phyloP scores from a whole-genome alignment of 306 rosid species.

The Senna tora region DNA sequence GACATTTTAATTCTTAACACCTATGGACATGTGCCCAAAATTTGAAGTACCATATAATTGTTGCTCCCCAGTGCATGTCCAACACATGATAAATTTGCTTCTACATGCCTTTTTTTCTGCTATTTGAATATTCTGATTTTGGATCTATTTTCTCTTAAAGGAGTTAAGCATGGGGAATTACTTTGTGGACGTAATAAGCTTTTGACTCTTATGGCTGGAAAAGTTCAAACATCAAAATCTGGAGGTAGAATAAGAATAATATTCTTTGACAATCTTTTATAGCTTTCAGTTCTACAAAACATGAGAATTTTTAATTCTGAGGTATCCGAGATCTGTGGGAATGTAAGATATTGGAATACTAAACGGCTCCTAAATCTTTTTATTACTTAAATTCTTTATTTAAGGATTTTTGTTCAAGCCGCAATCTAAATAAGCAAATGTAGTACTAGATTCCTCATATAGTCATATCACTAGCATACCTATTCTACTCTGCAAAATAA shows the following conservation, averaged over 20 bases:
- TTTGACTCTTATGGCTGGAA: slow-evolving; percentile 43
- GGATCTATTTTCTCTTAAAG: slow-evolving; percentile 37
- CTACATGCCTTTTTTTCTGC: not conserved
- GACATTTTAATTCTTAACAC: not conserved
- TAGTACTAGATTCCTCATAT: slow-evolving; percentile 10
- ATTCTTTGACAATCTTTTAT: not conserved
- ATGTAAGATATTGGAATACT: not conserved
- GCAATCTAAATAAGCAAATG: not conserved
- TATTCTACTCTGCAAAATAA: slow-evolving; percentile 21
- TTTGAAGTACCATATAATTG: slow-evolving; percentile 6
- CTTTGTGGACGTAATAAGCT: slow-evolving; percentile 51
- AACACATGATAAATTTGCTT: not conserved
- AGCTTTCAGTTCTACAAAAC: not conserved
- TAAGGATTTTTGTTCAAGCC: slow-evolving; percentile 17
- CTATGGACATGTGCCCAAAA: not conserved
- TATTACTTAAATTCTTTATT: not conserved
- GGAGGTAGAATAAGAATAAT: slow-evolving; percentile 35
- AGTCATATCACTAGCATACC: not conserved
- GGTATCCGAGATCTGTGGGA: not conserved
- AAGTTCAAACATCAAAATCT: slow-evolving; percentile 43
- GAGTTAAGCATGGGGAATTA: slow-evolving; percentile 44
- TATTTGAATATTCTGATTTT: slow-evolving; percentile 27
- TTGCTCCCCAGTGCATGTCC: not conserved
- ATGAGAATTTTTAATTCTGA: not conserved
- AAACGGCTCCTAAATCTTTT: not conserved